These are phyloP conservation scores for Pseudonitzschia pungens DNA, from an alignment of 108 stramenopile species.

Conservation along the genomic window DNA sequence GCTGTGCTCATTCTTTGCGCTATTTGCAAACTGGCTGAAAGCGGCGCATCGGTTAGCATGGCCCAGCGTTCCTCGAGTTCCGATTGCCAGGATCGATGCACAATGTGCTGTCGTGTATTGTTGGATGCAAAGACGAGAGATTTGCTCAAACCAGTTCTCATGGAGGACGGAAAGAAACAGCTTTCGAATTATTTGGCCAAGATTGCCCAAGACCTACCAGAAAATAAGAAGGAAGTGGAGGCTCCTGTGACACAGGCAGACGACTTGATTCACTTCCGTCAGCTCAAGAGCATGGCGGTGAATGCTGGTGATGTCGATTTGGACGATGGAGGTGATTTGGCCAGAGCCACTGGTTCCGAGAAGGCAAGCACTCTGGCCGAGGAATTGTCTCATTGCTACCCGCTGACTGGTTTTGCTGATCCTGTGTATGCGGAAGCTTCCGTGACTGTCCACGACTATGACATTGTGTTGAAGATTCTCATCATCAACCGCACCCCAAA, in stretches of 20 bases:
- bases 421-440: constrained; percentile 98
- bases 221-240: constrained; percentile 47
- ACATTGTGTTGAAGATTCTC: constrained; percentile 96
- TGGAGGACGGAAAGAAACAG: constrained; percentile 80
- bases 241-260: constrained; percentile 77
- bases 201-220: constrained; percentile 41
- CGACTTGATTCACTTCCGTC: constrained; percentile 98
- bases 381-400: constrained; percentile 92
- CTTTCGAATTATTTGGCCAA: constrained; percentile 71
- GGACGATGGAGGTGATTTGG: constrained; percentile 97
- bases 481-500: constrained; percentile 97
- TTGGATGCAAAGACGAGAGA: constrained; percentile 83
- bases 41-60: constrained; percentile 42
- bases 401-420: constrained; percentile 97
- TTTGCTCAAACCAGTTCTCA: constrained; percentile 65
- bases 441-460: constrained; percentile 99
- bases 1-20: constrained; percentile 82
- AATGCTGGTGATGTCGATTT: constrained; percentile 93
- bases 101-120: constrained; percentile 83
- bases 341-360: constrained; percentile 88
- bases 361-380: constrained; percentile 45
- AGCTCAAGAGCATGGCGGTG: constrained; percentile 87
- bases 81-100: constrained; percentile 93
- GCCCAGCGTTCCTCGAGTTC: constrained; percentile 75
- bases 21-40: constrained; percentile 86